phyloP scores from a whole-genome alignment of 2,329 filamentous ascomycete genomes.

The Cylindrodendrum hubeiense region DNA sequence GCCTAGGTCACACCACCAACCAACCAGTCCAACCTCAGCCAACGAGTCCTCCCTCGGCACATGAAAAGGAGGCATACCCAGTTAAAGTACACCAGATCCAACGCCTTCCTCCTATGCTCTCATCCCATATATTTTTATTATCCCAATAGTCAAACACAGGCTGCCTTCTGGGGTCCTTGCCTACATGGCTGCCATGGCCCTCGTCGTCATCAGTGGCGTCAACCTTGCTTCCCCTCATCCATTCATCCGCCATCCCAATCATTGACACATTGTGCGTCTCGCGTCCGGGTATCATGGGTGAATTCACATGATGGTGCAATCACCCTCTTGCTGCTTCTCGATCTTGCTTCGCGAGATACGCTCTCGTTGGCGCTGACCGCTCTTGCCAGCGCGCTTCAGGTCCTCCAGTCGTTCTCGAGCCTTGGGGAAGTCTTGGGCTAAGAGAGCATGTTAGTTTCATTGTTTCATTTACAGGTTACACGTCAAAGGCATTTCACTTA shows the following conservation, averaged over 20 bases:
- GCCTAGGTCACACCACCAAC: slow-evolving; percentile 1
- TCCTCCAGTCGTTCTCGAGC: slow-evolving; percentile 94
- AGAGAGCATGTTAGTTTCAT: slow-evolving; percentile 42
- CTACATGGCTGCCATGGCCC: slow-evolving; percentile 3
- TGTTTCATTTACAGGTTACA: neutral
- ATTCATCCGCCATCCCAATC: slow-evolving; percentile 7
- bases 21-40: neutral
- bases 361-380: slow-evolving; percentile 77
- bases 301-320: slow-evolving; percentile 86
- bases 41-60: slow-evolving; percentile 2
- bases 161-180: neutral
- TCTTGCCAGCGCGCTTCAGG: slow-evolving; percentile 83
- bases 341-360: slow-evolving; percentile 85
- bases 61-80: slow-evolving; percentile 13
- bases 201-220: slow-evolving; percentile 7
- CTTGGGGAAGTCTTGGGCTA: slow-evolving; percentile 95
- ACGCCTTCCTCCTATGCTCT: slow-evolving; percentile 20
- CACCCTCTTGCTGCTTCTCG: slow-evolving; percentile 87
- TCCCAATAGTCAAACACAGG: slow-evolving; percentile 9
- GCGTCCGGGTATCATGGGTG: neutral
- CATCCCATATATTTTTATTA: slow-evolving; percentile 13
- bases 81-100: slow-evolving; percentile 23
- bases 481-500: slow-evolving; percentile 64
- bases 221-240: neutral
- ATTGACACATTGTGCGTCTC: neutral